Base-by-base conservation (phyloP, 2,329 filamentous ascomycete species). In the Hypoxylon sp. region DNA sequence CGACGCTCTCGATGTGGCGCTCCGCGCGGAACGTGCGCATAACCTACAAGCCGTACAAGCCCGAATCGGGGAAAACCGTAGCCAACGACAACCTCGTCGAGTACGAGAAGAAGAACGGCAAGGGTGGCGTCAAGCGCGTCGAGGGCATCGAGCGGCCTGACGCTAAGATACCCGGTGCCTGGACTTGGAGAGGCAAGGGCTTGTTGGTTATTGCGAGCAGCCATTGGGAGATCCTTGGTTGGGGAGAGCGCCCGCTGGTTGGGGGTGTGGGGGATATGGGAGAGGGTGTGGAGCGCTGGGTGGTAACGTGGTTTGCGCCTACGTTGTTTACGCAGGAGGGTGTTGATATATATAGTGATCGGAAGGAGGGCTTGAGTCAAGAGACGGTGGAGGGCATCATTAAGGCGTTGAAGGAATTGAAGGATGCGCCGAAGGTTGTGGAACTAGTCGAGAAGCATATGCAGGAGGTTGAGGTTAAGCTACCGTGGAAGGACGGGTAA, bases 281-380 rank as follows among this genome's bases (percentile, higher is more conserved):
- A 0, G 73, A 68, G 5, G 74, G 65, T 7, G 76, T 72, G 50
- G 86, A 88, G 77, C 84, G 85, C 71, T 97, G 92, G 91, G 88
- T 87, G 1, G 91, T 97, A 12, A 96, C 92, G 3, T 95, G 90
- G 84, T 97, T 97, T 78, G 89, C 90, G 68, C 90, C 91, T 74
- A 96, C 92, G 23, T 71, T 94, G 46, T 96, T 97, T 72, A 96
- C 93, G 5, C 90, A 91, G 68, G 91, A 93, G 61, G 93, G 93
- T 0, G 74, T 97, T 29, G 93, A 97, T 78, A 78, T 96, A 8
- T 96, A 95, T 77, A 89, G 87, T 47, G 84, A 91, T 71, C 82
- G 84, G 14, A 84, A 79, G 54, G 85, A 84, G 67, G 91, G 91
- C 0, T 69, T 93, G 68, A 85, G 83, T 58, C 80, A 85, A 61